Conservation (phyloP, 345 rosid species). For the Arabidopsis arenosa region DNA sequence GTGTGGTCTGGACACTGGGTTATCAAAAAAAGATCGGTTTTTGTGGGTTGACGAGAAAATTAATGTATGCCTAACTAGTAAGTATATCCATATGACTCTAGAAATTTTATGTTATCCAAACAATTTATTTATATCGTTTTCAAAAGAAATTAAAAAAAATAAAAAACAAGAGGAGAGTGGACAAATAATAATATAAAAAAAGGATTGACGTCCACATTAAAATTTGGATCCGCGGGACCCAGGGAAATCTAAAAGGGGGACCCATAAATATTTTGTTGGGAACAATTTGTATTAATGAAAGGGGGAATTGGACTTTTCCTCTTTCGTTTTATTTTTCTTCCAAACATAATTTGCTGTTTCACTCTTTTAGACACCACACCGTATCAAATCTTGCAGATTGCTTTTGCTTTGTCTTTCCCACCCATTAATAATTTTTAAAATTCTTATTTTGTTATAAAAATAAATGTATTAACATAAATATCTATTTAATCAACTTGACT, state of each 20-base stretch:
- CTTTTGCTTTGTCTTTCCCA: constrained; percentile 48
- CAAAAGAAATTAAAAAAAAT: background rate
- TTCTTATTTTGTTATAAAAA: too few species aligned
- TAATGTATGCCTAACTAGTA: background rate
- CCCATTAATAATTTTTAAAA: background rate
- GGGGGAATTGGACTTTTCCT: constrained; percentile 52
- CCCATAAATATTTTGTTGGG: constrained; percentile 44
- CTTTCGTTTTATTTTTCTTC: constrained; percentile 15
- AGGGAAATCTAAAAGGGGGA: constrained; percentile 56
- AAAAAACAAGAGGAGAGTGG: constrained; percentile 24
- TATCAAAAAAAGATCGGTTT: background rate
- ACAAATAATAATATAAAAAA: constrained; percentile 25
- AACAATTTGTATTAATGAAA: constrained; percentile 33
- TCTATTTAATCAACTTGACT: too few species aligned
- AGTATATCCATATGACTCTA: constrained; percentile 15
- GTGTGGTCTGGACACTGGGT: too few species aligned
- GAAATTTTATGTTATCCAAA: background rate
- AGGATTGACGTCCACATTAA: constrained; percentile 40
- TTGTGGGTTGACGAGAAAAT: background rate
- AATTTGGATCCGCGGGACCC: constrained; percentile 59
- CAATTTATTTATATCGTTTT: background rate
- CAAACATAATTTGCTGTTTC: constrained; percentile 46
- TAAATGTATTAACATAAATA: too few species aligned
- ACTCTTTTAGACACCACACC: constrained; percentile 53
- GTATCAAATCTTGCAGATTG: constrained; percentile 61